phyloP scores from a whole-genome alignment of 352 stramenopile genomes.

The Pythium phragmiticola region DNA sequence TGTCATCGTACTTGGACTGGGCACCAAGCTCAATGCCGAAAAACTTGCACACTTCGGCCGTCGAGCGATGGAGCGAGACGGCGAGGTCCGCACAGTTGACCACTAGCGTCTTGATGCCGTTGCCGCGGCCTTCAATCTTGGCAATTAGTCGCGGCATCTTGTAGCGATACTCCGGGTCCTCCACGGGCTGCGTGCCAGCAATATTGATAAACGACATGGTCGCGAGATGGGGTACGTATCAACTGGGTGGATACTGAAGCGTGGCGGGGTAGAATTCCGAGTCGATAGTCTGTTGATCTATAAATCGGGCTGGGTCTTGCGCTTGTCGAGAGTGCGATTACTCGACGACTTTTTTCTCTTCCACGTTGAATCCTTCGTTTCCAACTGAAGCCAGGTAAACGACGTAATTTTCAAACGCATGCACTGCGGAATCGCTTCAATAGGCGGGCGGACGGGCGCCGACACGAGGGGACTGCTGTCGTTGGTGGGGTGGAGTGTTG shows the following conservation, averaged over 20 bases:
- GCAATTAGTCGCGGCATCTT: slow-evolving; percentile 97
- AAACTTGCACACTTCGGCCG: slow-evolving; percentile 98
- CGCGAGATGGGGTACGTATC: background rate
- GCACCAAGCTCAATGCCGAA: slow-evolving; percentile 98
- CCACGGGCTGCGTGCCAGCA: slow-evolving; percentile 86
- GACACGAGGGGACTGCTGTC: slow-evolving; percentile 1
- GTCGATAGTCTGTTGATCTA: slow-evolving; percentile 16
- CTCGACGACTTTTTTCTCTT: slow-evolving; percentile 71
- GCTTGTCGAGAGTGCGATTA: slow-evolving; percentile 27
- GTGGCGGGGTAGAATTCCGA: background rate
- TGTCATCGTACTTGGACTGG: slow-evolving; percentile 97
- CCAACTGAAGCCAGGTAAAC: slow-evolving; percentile 50
- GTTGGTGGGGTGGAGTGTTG: background rate
- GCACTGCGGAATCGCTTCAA: slow-evolving; percentile 54
- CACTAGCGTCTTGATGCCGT: slow-evolving; percentile 99
- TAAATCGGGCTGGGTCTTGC: slow-evolving; percentile 34
- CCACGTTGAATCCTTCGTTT: slow-evolving; percentile 71
- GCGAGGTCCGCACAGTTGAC: slow-evolving; percentile 97
- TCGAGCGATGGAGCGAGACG: slow-evolving; percentile 90
- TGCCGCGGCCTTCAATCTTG: slow-evolving; percentile 98
- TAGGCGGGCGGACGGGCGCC: background rate
- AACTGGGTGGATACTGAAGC: slow-evolving; percentile 1
- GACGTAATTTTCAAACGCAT: slow-evolving; percentile 87
- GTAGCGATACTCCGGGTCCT: slow-evolving; percentile 97
- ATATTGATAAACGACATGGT: slow-evolving; percentile 91